Evolutionary conservation across 1,284 basidiomycete species (phyloP).

Genomic region (Cryptococcus deneoformans): DNA sequence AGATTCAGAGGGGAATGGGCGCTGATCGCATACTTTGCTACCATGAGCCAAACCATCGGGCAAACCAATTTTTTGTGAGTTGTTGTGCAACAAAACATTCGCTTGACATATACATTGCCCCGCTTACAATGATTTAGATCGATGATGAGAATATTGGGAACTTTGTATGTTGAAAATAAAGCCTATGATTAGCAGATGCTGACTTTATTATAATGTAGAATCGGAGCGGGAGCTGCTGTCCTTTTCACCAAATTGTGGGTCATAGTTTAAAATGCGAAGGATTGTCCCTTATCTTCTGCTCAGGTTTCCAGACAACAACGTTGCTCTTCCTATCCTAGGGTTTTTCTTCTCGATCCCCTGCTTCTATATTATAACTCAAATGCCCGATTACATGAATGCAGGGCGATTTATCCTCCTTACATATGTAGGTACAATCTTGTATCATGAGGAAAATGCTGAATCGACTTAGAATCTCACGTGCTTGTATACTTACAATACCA

Average conservation of each 20-base stretch:
- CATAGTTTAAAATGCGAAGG: not conserved
- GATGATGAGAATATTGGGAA: constrained; percentile 70
- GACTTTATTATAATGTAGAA: constrained; percentile 50
- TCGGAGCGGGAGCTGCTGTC: constrained; percentile 75
- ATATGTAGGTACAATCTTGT: constrained; percentile 32
- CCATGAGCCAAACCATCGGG: constrained; percentile 77
- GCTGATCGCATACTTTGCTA: constrained; percentile 84
- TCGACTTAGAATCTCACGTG: constrained; percentile 81
- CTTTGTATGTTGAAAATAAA: constrained; percentile 58
- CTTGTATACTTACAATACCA: constrained; percentile 82
- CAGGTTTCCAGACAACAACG: constrained; percentile 68
- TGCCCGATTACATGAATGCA: constrained; percentile 71
- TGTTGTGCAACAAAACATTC: constrained; percentile 40
- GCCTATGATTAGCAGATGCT: not conserved
- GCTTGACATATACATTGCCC: not conserved
- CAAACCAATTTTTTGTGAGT: constrained; percentile 76
- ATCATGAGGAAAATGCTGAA: no score
- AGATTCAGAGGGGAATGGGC: constrained; percentile 90
- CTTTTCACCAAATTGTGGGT: constrained; percentile 59
- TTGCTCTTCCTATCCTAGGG: constrained; percentile 75
- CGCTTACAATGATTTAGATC: constrained; percentile 31
- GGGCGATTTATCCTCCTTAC: constrained; percentile 82
- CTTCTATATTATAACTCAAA: constrained; percentile 80
- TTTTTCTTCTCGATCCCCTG: constrained; percentile 90
- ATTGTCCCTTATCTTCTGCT: not conserved